Conservation (phyloP, 148 eudicot genomes). For the Rhododendron henanense region DNA sequence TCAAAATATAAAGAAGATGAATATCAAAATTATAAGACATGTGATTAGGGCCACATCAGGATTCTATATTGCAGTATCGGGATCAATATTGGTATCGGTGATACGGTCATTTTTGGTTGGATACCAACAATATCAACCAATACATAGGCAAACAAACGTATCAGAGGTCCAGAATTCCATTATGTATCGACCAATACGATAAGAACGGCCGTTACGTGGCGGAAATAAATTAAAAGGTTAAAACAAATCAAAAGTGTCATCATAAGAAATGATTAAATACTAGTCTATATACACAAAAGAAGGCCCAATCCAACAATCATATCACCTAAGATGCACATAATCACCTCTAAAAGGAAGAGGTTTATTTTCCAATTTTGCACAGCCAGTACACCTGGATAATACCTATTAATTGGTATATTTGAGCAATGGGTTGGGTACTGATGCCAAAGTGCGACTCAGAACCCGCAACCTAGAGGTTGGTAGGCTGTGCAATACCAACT, state of each 20-base stretch:
- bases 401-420: background rate
- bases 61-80: background rate
- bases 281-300: background rate
- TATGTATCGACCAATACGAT: background rate
- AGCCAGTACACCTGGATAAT: background rate
- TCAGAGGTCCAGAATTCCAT: background rate
- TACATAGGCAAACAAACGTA: background rate
- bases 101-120: background rate
- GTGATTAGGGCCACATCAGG: background rate
- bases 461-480: background rate
- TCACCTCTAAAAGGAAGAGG: background rate
- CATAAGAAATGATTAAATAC: background rate
- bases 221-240: background rate
- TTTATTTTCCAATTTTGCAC: background rate
- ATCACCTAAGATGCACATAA: background rate
- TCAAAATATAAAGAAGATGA: background rate
- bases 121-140: background rate
- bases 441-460: background rate
- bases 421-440: background rate
- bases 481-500: background rate
- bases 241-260: background rate
- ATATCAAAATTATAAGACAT: background rate
- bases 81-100: background rate
- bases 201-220: background rate
- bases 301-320: background rate